Evolutionary conservation across 2,329 filamentous ascomycete genomes (phyloP).

Genomic region (Delphinella strobiligena): DNA sequence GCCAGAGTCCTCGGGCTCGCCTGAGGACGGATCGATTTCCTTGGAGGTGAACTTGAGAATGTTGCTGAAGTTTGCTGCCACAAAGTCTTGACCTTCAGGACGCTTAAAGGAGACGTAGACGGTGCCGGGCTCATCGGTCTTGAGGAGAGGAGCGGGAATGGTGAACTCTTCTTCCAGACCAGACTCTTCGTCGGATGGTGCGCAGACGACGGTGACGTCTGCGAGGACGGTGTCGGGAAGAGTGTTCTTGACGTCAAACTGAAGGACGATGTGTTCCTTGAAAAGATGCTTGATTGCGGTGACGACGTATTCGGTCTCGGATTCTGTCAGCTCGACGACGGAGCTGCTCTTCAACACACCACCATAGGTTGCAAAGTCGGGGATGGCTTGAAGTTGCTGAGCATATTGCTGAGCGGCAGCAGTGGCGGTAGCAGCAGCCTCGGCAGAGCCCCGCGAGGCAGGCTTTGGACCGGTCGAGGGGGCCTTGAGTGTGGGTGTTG

Average conservation of each 20-base stretch:
- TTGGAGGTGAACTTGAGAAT: conserved; percentile 94
- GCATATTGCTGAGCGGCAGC: conserved; percentile 81
- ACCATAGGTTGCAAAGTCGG: conserved; percentile 84
- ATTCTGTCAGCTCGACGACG: conserved; percentile 82
- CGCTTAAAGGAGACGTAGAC: conserved; percentile 95
- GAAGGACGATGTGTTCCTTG: conserved; percentile 90
- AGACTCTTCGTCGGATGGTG: conserved; percentile 62
- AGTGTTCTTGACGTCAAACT: conserved; percentile 97
- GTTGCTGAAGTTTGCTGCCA: conserved; percentile 76
- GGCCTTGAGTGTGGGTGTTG: conserved; percentile 86
- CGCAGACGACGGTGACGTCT: conserved; percentile 72
- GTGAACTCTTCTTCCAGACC: conserved; percentile 75
- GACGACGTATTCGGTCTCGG: conserved; percentile 95
- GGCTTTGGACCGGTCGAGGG: conserved; percentile 72
- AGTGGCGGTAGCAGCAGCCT: conserved; percentile 58
- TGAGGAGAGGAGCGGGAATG: conserved; percentile 71
- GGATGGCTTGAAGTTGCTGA: conserved; percentile 75
- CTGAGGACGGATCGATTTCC: conserved; percentile 91
- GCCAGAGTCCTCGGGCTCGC: conserved; percentile 78
- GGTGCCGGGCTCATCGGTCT: conserved; percentile 77
- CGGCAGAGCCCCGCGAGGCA: conserved; percentile 58
- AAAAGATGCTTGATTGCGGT: conserved; percentile 92
- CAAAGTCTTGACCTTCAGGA: conserved; percentile 63
- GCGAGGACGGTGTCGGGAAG: conserved; percentile 81
- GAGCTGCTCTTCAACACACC: conserved; percentile 82